Base-by-base conservation (phyloP, 306 rosid species). In the Pachyrhizus erosus region DNA sequence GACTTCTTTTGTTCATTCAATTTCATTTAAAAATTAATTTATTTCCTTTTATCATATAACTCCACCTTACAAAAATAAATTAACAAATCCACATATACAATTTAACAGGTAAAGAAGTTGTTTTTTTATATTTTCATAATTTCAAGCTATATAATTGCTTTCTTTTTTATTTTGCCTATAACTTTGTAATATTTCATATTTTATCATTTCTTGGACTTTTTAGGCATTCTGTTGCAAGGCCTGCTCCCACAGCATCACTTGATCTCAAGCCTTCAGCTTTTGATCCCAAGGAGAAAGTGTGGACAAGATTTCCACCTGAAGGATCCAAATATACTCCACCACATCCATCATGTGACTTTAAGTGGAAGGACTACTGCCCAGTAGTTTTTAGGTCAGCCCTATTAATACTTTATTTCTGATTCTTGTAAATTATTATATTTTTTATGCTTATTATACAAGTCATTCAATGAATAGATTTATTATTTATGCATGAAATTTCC, bases 321-420 rank as follows among this genome's bases (percentile, higher is more conserved):
- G 98, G 97, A 29, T 90, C 94, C 65, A 95, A 95, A 78, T 82
- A 91, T 43, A 95, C 98, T 33, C 98, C 98, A 34, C 98, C 98
- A 48, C 98, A 95, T 80, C 91, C 90, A 75, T 93, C 96, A 1
- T 75, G 86, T 79, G 98, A 95, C 78, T 95, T 95, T 46, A 93
- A 77, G 84, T 95, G 98, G 98, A 95, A 95, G 89, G 98, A 95
- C 78, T 95, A 93, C 75, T 93, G 98, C 82, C 98, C 98, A 0
- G 88, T 95, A 73, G 98, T 95, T 67, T 95, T 95, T 89, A 93
- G 97, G 97, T 94, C 43, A 80, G 86, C n/a, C 73, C 29, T 64
- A 26, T 55, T 51, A 66, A 18, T 51, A 70, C 68, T 79, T 29
- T 29, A 18, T 55, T 0, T 37, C 2, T 69, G 73, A 54, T n/a